Conservation (phyloP, 805 yeast genomes). For the Wickerhamiella brachini region DNA sequence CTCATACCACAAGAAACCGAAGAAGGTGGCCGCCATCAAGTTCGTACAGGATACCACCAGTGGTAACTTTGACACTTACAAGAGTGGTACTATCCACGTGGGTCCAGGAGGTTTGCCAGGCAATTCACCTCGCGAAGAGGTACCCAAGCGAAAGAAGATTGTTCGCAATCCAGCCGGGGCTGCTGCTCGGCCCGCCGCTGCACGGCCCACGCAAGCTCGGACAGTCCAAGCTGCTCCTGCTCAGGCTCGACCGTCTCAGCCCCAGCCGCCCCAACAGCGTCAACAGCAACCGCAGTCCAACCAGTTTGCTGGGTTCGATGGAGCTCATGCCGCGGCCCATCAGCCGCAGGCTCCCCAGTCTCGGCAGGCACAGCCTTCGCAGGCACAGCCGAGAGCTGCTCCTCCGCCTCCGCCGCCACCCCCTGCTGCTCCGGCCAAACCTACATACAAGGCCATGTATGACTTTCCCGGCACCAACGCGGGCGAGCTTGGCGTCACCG, state of each 20-base stretch:
- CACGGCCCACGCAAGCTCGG: no score
- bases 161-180: conserved; percentile 12
- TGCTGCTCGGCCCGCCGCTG: conserved; percentile 12
- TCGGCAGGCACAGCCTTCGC: conserved; percentile 8
- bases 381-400: conserved; percentile 14
- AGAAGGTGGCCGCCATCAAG: conserved; percentile 59
- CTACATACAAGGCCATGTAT: conserved; percentile 72
- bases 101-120: conserved; percentile 61
- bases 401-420: conserved; percentile 46
- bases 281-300: conserved; percentile 1
- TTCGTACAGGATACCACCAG: conserved; percentile 48
- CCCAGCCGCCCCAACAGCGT: conserved; percentile 16
- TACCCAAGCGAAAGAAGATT: conserved; percentile 39
- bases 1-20: conserved; percentile 82
- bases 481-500: conserved; percentile 61
- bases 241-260: conserved; percentile 10
- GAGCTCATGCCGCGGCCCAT: neutral
- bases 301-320: neutral
- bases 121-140: conserved; percentile 50
- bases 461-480: conserved; percentile 85
- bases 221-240: conserved; percentile 15
- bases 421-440: conserved; percentile 44
- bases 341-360: conserved; percentile 5
- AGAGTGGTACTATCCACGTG: conserved; percentile 77
- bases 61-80: conserved; percentile 67